Conservation (phyloP, 2,329 filamentous ascomycete genomes). For the Fusarium sp. region DNA sequence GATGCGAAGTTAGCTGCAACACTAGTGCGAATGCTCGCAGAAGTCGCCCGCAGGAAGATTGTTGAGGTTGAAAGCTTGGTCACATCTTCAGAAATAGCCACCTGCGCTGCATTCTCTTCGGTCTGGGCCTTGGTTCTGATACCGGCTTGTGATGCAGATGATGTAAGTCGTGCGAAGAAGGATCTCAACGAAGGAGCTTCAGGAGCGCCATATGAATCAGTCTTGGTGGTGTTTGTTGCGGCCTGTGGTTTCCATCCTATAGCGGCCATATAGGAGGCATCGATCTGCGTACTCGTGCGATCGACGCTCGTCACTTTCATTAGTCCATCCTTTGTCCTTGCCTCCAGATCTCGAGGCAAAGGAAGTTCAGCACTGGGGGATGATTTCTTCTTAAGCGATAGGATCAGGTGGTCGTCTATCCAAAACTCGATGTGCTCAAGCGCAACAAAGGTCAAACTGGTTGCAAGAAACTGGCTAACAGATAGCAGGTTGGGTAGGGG, state of each 20-base stretch:
- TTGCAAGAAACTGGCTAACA: slow-evolving; percentile 91
- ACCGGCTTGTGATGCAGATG: slow-evolving; percentile 62
- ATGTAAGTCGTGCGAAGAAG: slow-evolving; percentile 84
- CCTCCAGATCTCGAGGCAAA: slow-evolving; percentile 83
- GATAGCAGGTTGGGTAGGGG: slow-evolving; percentile 88
- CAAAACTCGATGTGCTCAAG: slow-evolving; percentile 88
- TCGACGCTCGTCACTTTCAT: slow-evolving; percentile 89
- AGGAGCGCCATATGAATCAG: slow-evolving; percentile 62
- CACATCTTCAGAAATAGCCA: slow-evolving; percentile 75
- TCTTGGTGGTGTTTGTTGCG: slow-evolving; percentile 54
- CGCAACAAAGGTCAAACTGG: slow-evolving; percentile 94
- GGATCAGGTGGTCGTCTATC: slow-evolving; percentile 86
- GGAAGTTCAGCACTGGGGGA: slow-evolving; percentile 79
- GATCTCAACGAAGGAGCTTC: slow-evolving; percentile 73
- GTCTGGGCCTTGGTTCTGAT: slow-evolving; percentile 67
- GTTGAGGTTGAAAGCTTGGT: slow-evolving; percentile 77
- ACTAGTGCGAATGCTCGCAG: slow-evolving; percentile 82
- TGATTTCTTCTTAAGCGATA: slow-evolving; percentile 84
- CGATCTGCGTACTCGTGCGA: slow-evolving; percentile 89
- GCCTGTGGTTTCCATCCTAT: slow-evolving; percentile 82
- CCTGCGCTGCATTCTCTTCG: slow-evolving; percentile 72
- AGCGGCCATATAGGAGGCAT: slow-evolving; percentile 88
- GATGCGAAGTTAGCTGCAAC: slow-evolving; percentile 78
- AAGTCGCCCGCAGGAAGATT: slow-evolving; percentile 90
- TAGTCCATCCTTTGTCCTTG: slow-evolving; percentile 84